These are phyloP conservation scores for Rhodotorula sp. DNA, from an alignment of 1,284 basidiomycete genomes.

Conservation along the genomic window DNA sequence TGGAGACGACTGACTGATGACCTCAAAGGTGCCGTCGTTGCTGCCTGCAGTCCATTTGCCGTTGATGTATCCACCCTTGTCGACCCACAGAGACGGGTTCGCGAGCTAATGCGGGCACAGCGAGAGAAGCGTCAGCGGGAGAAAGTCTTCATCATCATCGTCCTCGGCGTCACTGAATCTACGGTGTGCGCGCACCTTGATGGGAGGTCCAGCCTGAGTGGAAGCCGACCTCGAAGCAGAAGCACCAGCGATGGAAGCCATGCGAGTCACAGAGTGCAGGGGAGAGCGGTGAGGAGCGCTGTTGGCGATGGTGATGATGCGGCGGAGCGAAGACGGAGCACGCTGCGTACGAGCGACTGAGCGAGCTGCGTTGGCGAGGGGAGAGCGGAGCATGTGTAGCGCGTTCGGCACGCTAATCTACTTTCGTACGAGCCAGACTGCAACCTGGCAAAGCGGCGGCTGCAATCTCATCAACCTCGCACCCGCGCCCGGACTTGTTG, in stretches of 20 bases:
- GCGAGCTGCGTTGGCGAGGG: neutral
- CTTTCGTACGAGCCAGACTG: neutral
- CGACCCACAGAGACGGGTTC: slow-evolving; percentile 59
- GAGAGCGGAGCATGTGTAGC: slow-evolving; percentile 1
- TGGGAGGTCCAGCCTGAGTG: neutral
- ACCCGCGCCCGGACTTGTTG: too few species aligned
- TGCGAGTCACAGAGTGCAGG: neutral
- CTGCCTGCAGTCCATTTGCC: slow-evolving; percentile 80
- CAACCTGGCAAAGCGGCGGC: neutral
- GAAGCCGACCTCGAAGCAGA: neutral
- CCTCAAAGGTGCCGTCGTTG: slow-evolving; percentile 66
- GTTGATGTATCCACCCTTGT: slow-evolving; percentile 58
- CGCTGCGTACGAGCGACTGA: neutral
- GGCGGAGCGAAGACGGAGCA: neutral
- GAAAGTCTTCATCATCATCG: neutral
- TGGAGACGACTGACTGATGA: slow-evolving; percentile 60
- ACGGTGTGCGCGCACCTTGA: too few species aligned
- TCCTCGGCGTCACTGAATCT: neutral
- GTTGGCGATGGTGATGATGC: neutral
- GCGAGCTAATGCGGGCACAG: slow-evolving; percentile 2
- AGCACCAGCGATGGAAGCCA: neutral
- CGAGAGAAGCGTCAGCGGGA: neutral
- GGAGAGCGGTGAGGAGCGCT: neutral
- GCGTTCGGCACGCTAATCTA: neutral
- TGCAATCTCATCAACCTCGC: neutral